Base-by-base conservation (phyloP, 805 yeast genomes). In the Pichia paraexigua region DNA sequence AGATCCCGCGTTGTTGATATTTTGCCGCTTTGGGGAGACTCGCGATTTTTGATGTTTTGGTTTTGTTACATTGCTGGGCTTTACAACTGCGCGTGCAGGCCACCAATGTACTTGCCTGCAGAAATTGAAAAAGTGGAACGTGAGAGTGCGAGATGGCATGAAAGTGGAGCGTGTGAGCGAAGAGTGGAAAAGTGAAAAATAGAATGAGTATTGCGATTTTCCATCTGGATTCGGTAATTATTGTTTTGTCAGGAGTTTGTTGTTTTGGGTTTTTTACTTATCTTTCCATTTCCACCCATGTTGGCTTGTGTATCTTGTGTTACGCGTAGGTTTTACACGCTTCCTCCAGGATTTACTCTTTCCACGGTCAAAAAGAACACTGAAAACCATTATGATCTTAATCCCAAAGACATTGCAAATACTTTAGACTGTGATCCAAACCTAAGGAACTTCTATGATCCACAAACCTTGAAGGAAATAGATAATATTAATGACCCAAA, bases 401-500 rank as follows among this genome's bases (percentile, higher is more conserved):
- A 47, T 22, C 27, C 48, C 4, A 22, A 41, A 20, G 58, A 55
- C 18, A 45, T 55, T 18, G 51, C 56, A 25, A 55, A 61, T 25
- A 55, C 63, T 8, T 45, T 66, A 21, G 60, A 66, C 15, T 55
- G 58, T 37, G 65, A 65, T 47, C 66, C 67, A 0, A 61, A 61
- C 46, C 49, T 64, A n/a, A 63, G 53, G 39, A 65, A 62, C 2
- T 67, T 66, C 43, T 60, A 60, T 47, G 60, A 55, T 41, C 47
- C 45, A 0, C 49, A 50, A 1, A 49, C 52, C 13, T 35, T 51
- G 11, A 32, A 25, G 13, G 32, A 43, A 17, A 45, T 45, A 6
- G 45, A 52, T 17, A 24, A 41, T 5, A 20, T 22, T 13, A 28
- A 28, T 7, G 21, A 47, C 20, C 35, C 20, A n/a, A 10, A 28